These are phyloP conservation scores for Tephrocybe sp. DNA, from an alignment of 768 basidiomycete genomes.

Conservation along the genomic window DNA sequence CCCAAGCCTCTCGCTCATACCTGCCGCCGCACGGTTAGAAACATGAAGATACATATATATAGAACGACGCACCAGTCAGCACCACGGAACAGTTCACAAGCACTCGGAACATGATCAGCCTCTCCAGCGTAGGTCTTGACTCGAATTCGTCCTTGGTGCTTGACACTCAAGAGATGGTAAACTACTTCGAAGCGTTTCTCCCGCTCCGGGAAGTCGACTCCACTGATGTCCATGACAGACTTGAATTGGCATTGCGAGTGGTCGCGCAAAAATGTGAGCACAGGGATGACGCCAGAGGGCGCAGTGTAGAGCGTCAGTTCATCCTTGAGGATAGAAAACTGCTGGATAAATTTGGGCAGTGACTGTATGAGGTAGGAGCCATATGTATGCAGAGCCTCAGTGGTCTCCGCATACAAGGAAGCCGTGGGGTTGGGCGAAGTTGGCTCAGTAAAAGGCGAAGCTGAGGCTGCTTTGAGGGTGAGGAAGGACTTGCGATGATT, in stretches of 20 bases:
- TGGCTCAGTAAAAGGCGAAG: slow-evolving; percentile 84
- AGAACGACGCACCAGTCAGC: slow-evolving; percentile 81
- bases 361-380: slow-evolving; percentile 92
- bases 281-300: slow-evolving; percentile 79
- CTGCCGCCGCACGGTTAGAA: slow-evolving; percentile 31
- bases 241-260: slow-evolving; percentile 97
- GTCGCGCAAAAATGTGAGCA: slow-evolving; percentile 91
- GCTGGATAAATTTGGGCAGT: slow-evolving; percentile 96
- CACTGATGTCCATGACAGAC: slow-evolving; percentile 88
- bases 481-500: background rate
- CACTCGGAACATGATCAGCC: slow-evolving; percentile 87
- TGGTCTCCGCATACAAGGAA: slow-evolving; percentile 67
- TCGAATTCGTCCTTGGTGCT: slow-evolving; percentile 79
- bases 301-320: slow-evolving; percentile 89
- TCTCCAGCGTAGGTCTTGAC: slow-evolving; percentile 98
- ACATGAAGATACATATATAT: background rate
- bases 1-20: slow-evolving; percentile 99
- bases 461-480: slow-evolving; percentile 47
- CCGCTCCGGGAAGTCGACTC: slow-evolving; percentile 92
- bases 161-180: slow-evolving; percentile 87
- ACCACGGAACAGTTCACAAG: slow-evolving; percentile 75
- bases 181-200: slow-evolving; percentile 96
- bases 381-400: slow-evolving; percentile 83
- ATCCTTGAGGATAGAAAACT: slow-evolving; percentile 96
- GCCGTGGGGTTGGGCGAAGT: slow-evolving; percentile 87